These are phyloP conservation scores for Yamadazyma ubonensis DNA, from an alignment of 805 yeast genomes.

Conservation along the genomic window DNA sequence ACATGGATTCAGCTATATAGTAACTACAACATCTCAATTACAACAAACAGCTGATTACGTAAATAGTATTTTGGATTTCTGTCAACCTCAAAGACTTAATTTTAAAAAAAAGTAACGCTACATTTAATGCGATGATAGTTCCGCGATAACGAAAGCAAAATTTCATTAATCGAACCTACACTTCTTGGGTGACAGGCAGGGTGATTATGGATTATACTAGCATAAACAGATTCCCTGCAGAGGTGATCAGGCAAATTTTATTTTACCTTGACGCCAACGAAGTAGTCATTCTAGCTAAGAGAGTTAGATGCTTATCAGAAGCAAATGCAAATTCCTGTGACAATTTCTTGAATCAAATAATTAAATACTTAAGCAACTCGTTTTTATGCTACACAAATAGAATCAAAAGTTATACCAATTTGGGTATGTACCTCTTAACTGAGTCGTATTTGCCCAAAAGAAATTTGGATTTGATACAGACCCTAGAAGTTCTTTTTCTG, in stretches of 20 bases:
- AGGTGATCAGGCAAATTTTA: conserved; percentile 10
- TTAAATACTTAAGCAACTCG: not conserved
- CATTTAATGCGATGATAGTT: not conserved
- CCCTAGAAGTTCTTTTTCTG: conserved; percentile 5
- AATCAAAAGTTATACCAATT: conserved; percentile 13
- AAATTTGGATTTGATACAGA: conserved; percentile 8
- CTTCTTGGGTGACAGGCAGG: too few relatives aligned
- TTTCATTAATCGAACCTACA: too few relatives aligned
- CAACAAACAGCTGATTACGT: too few relatives aligned
- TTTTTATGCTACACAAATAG: conserved; percentile 16
- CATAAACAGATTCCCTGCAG: conserved; percentile 10
- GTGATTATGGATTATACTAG: conserved; percentile 2
- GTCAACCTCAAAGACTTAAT: too few relatives aligned
- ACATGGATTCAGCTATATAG: too few relatives aligned
- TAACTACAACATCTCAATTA: too few relatives aligned
- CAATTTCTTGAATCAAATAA: conserved; percentile 1
- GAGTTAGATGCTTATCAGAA: not conserved
- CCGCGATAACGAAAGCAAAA: too few relatives aligned
- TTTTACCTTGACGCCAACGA: conserved; percentile 9
- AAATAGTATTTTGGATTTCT: too few relatives aligned
- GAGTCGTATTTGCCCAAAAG: conserved; percentile 16
- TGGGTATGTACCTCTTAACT: conserved; percentile 19
- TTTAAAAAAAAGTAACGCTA: conserved; percentile 1
- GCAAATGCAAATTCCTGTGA: not conserved
- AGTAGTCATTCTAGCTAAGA: not conserved